A percentile compares a stretch with the other conserved stretches of the same genome.
phyloP scores from a whole-genome alignment of 1,139 yeast genomes.

The Sugiyamaella japonica region DNA sequence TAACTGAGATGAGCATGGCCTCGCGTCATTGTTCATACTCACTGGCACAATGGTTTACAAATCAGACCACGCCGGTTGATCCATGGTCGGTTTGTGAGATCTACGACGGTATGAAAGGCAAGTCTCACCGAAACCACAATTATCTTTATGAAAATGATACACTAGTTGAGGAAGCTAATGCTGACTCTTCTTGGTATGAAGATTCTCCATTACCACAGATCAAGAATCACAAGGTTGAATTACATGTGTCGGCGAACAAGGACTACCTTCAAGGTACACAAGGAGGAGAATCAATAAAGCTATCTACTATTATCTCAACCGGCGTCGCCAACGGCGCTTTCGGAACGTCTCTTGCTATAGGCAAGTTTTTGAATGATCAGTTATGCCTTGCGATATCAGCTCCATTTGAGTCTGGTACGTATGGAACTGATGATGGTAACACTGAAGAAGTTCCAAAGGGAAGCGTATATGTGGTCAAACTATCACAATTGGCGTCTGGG shows the following conservation, averaged over 20 bases:
- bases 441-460: slow-evolving; percentile 25
- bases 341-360: slow-evolving; percentile 47
- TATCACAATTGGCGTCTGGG: slow-evolving; percentile 17
- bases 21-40: slow-evolving; percentile 43
- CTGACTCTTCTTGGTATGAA: background rate
- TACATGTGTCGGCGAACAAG: background rate
- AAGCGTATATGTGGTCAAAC: slow-evolving; percentile 27
- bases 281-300: background rate
- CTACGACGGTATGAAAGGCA: slow-evolving; percentile 34
- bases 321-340: slow-evolving; percentile 36
- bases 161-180: background rate
- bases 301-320: slow-evolving; percentile 28
- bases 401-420: slow-evolving; percentile 42
- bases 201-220: background rate
- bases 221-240: background rate
- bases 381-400: slow-evolving; percentile 51
- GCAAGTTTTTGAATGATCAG: slow-evolving; percentile 42
- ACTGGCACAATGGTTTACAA: slow-evolving; percentile 46
- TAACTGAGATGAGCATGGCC: slow-evolving; percentile 48
- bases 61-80: slow-evolving; percentile 33
- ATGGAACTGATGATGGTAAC: slow-evolving; percentile 11
- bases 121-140: slow-evolving; percentile 6
- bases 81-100: slow-evolving; percentile 50
- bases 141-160: slow-evolving; percentile 6
- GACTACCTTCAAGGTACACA: background rate